Evolutionary conservation across 768 basidiomycete species (phyloP).

Genomic region (Agrocybe praecox): DNA sequence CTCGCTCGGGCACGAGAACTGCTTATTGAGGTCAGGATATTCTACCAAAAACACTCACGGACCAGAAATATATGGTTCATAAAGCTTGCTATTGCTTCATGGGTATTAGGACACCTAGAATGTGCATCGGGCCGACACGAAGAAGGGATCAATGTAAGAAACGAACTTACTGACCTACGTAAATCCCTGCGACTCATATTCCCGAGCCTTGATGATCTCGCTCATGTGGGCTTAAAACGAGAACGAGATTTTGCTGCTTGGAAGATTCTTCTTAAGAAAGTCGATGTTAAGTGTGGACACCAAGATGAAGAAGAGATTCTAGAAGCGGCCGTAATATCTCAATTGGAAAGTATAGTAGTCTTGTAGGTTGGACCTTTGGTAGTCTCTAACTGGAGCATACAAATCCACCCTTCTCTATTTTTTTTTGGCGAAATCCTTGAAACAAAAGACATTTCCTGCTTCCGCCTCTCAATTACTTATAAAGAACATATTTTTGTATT

Average conservation of each 20-base stretch:
- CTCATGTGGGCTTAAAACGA: not conserved
- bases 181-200: not conserved
- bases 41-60: slow-evolving; percentile 1
- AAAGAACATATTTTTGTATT: too few relatives aligned
- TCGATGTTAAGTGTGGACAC: not conserved
- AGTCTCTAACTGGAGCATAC: too few relatives aligned
- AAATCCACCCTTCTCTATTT: too few relatives aligned
- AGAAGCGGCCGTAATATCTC: too few relatives aligned
- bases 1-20: not conserved
- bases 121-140: slow-evolving; percentile 9
- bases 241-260: not conserved
- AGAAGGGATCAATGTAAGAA: slow-evolving; percentile 1
- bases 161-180: not conserved
- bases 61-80: slow-evolving; percentile 3
- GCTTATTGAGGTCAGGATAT: not conserved
- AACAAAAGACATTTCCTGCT: too few relatives aligned
- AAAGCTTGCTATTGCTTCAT: not conserved
- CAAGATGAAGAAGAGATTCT: too few relatives aligned
- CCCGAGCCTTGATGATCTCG: not conserved
- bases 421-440: too few relatives aligned
- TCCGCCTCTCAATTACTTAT: too few relatives aligned
- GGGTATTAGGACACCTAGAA: not conserved
- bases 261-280: not conserved
- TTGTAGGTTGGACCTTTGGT: too few relatives aligned
- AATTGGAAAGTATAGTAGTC: too few relatives aligned